phyloP scores from a whole-genome alignment of 768 basidiomycete species.

The Hirschioporus abietinus region DNA sequence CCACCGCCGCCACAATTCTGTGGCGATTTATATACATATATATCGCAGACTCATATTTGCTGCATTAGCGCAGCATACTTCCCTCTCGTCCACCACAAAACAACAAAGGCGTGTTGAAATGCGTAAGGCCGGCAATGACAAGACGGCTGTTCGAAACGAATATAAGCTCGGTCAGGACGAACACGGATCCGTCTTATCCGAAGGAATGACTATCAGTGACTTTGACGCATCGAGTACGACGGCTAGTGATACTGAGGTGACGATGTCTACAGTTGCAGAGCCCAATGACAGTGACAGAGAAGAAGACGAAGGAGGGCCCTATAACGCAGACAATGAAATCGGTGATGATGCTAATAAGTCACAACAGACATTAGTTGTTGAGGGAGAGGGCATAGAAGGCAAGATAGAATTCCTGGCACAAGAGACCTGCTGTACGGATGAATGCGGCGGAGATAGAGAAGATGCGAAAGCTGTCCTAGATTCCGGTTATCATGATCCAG shows the following conservation, averaged over 20 bases:
- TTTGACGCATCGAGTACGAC: background rate
- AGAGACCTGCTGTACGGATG: too few relatives aligned
- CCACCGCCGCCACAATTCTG: background rate
- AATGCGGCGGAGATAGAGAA: background rate
- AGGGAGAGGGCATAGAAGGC: background rate
- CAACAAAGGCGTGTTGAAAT: background rate
- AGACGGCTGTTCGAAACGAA: background rate
- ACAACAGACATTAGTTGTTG: background rate
- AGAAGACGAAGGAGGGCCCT: background rate
- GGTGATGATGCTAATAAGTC: background rate
- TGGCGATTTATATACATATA: background rate
- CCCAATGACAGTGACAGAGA: background rate
- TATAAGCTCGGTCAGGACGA: background rate
- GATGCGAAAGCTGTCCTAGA: background rate
- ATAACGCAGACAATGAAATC: background rate
- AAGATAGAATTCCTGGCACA: background rate
- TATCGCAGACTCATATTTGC: background rate
- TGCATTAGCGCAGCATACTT: background rate
- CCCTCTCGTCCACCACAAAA: background rate
- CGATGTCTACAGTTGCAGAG: background rate
- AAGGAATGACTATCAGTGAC: background rate
- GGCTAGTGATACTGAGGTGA: background rate
- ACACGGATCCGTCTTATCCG: background rate
- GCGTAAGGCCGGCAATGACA: background rate
- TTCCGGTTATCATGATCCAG: background rate